Evolutionary conservation across 2,329 filamentous ascomycete species (phyloP).

Genomic region (Pseudopyricularia cyperi): DNA sequence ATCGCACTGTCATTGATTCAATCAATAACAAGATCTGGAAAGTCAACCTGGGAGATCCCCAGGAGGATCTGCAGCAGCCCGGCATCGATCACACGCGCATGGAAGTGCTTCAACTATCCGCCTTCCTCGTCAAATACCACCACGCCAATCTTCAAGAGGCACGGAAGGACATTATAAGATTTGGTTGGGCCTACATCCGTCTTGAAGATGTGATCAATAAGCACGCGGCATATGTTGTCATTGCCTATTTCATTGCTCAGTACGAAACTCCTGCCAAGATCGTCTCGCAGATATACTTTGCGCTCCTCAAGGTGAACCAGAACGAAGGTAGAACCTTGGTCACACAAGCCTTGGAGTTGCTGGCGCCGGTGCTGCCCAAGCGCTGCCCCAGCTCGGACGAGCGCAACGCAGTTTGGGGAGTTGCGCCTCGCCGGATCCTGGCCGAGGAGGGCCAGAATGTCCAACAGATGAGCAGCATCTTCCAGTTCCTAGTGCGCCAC

Average conservation of each 20-base stretch:
- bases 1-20: constrained; percentile 74
- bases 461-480: constrained; percentile 93
- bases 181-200: constrained; percentile 95
- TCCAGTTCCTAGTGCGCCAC: constrained; percentile 89
- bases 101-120: constrained; percentile 89
- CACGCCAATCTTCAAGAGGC: constrained; percentile 77
- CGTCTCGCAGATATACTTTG: constrained; percentile 86
- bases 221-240: constrained; percentile 91
- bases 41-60: constrained; percentile 66
- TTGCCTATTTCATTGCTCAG: constrained; percentile 93
- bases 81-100: constrained; percentile 93
- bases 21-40: constrained; percentile 93
- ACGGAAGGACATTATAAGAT: constrained; percentile 97
- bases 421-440: constrained; percentile 78
- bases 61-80: constrained; percentile 70
- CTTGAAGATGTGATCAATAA: constrained; percentile 99
- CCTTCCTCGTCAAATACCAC: constrained; percentile 91
- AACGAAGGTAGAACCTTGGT: constrained; percentile 87
- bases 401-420: constrained; percentile 73
- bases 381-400: constrained; percentile 54
- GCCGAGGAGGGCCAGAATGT: constrained; percentile 90
- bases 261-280: constrained; percentile 97
- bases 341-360: constrained; percentile 84
- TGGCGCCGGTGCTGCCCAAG: constrained; percentile 88
- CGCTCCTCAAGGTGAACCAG: constrained; percentile 81